These are phyloP conservation scores for Onygena corvina DNA, from an alignment of 2,329 filamentous ascomycete genomes.

Conservation along the genomic window DNA sequence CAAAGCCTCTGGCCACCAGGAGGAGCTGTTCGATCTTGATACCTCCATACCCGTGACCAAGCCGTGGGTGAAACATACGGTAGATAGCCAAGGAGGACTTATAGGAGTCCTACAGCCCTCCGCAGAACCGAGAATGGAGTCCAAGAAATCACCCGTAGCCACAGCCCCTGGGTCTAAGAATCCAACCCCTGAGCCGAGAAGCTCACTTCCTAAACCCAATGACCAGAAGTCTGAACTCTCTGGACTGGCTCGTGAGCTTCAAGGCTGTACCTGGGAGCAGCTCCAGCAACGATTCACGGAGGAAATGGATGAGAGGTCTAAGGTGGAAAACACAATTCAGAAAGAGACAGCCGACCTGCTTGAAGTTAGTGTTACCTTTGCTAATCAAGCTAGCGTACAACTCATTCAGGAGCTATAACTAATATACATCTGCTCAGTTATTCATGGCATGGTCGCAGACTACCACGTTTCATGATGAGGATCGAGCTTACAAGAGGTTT, in stretches of 20 bases:
- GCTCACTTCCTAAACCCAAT: not conserved
- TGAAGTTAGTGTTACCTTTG: conserved; percentile 36
- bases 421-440: conserved; percentile 53
- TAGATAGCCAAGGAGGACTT: no score
- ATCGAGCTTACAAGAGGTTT: conserved; percentile 64
- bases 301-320: conserved; percentile 51
- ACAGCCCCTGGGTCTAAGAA: not conserved
- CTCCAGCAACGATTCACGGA: conserved; percentile 58
- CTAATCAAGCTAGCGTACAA: no score
- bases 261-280: conserved; percentile 62
- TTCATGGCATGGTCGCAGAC: conserved; percentile 69
- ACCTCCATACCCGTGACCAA: no score
- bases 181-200: not conserved
- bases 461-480: conserved; percentile 59
- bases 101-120: not conserved
- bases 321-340: conserved; percentile 52
- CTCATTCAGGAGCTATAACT: no score
- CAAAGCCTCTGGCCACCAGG: not conserved
- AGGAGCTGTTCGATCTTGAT: not conserved
- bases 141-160: not conserved
- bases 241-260: conserved; percentile 27
- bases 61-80: no score
- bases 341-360: conserved; percentile 57
- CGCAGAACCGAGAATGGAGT: not conserved
- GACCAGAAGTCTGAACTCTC: not conserved